These are phyloP conservation scores for Hyaloscypha variabilis DNA, from an alignment of 495 filamentous ascomycete genomes.

Conservation along the genomic window DNA sequence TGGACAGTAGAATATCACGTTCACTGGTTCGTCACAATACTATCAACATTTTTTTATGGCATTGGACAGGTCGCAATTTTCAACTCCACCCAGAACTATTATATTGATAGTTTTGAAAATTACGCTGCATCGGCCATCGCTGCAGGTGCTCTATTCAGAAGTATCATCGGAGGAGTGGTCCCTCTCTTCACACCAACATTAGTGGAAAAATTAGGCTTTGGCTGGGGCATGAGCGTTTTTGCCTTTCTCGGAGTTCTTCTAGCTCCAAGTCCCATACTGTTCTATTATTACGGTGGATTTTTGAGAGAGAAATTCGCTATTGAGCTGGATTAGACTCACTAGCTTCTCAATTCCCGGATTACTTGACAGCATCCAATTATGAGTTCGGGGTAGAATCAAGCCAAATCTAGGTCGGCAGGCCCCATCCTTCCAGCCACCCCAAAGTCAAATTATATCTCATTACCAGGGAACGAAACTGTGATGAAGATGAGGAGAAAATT, in stretches of 20 bases:
- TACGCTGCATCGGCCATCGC: constrained; percentile 66
- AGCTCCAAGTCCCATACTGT: constrained; percentile 56
- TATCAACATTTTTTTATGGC: constrained; percentile 31
- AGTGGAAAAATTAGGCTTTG: constrained; percentile 59
- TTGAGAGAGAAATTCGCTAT: constrained; percentile 23
- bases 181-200: constrained; percentile 63
- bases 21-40: constrained; percentile 62
- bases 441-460: too few relatives aligned
- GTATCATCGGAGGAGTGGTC: constrained; percentile 59
- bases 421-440: too few relatives aligned
- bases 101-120: constrained; percentile 68
- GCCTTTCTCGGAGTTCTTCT: constrained; percentile 63
- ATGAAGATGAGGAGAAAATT: too few relatives aligned
- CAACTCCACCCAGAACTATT: constrained; percentile 47
- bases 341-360: too few relatives aligned
- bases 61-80: constrained; percentile 26
- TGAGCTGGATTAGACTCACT: neutral
- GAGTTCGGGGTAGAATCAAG: too few relatives aligned
- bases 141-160: constrained; percentile 51
- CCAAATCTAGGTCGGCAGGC: too few relatives aligned
- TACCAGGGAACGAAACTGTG: too few relatives aligned
- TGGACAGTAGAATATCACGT: constrained; percentile 58
- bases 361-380: too few relatives aligned
- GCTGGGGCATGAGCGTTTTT: constrained; percentile 61
- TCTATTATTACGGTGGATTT: constrained; percentile 47